Evolutionary conservation across 768 basidiomycete species (phyloP), one percentile per base, ranked within the genome.

Genomic region (Lactarius pseudohatsudake): DNA sequence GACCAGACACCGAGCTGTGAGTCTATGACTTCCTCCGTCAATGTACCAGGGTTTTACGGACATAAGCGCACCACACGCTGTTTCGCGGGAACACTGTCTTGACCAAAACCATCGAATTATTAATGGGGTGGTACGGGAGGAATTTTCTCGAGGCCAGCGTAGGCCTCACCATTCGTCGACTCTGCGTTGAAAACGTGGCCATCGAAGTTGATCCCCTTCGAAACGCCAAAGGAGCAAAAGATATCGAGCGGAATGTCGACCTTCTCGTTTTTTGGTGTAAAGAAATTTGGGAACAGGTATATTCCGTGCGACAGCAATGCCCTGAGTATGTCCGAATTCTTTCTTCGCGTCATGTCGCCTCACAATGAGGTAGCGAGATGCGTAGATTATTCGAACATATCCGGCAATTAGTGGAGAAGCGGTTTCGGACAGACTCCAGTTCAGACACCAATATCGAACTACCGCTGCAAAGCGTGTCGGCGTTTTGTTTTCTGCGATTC

Each of bases 401-500:
- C 54, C 85, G 92, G 20, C 81, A 80, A 61, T 80, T 92, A 57
- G 91, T 94, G 2, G 91, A 92, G 74, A 79, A 81, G 65, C 84
- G 86, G 30, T 89, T 86, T 77, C 79, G 57, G 75, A 79, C 30
- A 53, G 76, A 79, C 26, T 69, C 69, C 10, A 68, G 76, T 11
- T 78, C 81, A 9, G 82, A 81, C 16, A 78, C 79, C 32, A 82
- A 81, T 67, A 77, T 76, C 47, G 81, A 89, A 38, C 77, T 92
- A 38, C 90, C 86, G 40, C 87, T 85, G 83, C 92, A 94, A 74
- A 87, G 89, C 71, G 90, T 96, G 53, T 92, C 90, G 41, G 93
- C 94, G 1, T 95, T 96, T 74, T 86, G 90, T 74, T 96, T 95
- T 77, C 82, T 96, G 53, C 85, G 94, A 50, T 94, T 95, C 75